These are phyloP conservation scores for Coprinellus aureogranulatus DNA, from an alignment of 768 basidiomycete genomes.

Conservation along the genomic window DNA sequence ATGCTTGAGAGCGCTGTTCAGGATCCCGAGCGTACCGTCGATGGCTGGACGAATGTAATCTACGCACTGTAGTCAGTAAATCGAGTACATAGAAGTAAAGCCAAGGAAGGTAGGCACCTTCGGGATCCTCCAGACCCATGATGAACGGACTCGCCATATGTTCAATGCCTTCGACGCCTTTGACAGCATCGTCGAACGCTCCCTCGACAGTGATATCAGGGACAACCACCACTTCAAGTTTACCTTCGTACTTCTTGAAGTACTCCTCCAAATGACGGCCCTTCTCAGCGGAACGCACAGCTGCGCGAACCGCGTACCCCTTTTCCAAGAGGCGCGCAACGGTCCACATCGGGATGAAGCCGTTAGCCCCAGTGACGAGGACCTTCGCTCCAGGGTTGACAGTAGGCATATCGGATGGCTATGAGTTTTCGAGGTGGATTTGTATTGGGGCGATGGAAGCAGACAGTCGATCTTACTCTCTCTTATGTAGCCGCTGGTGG, in stretches of 20 bases:
- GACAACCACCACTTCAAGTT: slow-evolving; percentile 64
- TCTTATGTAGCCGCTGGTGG: too few relatives aligned
- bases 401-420: too few relatives aligned
- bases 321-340: slow-evolving; percentile 53
- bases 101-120: slow-evolving; percentile 17
- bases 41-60: slow-evolving; percentile 72
- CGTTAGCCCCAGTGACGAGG: slow-evolving; percentile 59
- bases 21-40: slow-evolving; percentile 61
- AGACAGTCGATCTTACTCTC: too few relatives aligned
- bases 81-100: background rate
- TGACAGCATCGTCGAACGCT: slow-evolving; percentile 78
- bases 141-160: slow-evolving; percentile 69
- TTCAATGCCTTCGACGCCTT: slow-evolving; percentile 68
- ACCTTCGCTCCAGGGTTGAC: too few relatives aligned
- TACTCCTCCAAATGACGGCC: slow-evolving; percentile 51
- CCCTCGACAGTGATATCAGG: slow-evolving; percentile 66
- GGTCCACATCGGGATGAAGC: slow-evolving; percentile 61
- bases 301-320: slow-evolving; percentile 64
- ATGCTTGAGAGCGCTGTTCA: slow-evolving; percentile 59
- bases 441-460: too few relatives aligned
- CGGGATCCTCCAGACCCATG: slow-evolving; percentile 42
- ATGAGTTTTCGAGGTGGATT: too few relatives aligned
- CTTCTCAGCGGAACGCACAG: slow-evolving; percentile 64
- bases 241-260: slow-evolving; percentile 52
- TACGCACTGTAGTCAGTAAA: slow-evolving; percentile 19